Conservation (phyloP, 2,329 filamentous ascomycete species). For the Knufia petricola region DNA sequence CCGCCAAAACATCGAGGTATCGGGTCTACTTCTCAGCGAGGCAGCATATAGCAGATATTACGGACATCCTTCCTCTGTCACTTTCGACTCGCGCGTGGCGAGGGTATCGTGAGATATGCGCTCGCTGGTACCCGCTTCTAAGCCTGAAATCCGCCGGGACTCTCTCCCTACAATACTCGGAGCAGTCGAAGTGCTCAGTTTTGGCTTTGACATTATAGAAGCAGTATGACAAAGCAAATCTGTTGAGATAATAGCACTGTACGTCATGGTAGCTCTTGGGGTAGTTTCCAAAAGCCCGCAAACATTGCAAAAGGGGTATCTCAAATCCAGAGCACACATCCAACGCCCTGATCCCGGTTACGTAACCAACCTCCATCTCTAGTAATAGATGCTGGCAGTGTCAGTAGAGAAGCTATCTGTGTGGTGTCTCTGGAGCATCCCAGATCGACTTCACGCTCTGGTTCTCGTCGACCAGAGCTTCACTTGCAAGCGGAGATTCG, state of each 20-base stretch:
- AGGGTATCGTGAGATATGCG: not conserved
- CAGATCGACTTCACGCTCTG: constrained; percentile 28
- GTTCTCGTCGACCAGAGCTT: constrained; percentile 3
- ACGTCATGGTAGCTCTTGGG: too few species aligned
- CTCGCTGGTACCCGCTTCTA: not conserved
- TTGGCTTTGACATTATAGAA: too few species aligned
- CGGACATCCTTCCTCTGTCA: not conserved
- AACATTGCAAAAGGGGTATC: constrained; percentile 1
- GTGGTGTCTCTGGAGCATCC: constrained; percentile 38
- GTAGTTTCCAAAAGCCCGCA: too few species aligned
- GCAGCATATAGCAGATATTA: not conserved
- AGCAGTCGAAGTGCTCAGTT: not conserved
- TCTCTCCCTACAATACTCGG: not conserved
- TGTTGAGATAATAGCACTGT: too few species aligned
- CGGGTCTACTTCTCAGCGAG: not conserved
- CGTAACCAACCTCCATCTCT: not conserved
- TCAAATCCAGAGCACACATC: constrained; percentile 2
- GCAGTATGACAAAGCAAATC: too few species aligned
- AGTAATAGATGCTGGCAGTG: not conserved
- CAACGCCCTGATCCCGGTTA: not conserved
- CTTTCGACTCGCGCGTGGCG: not conserved
- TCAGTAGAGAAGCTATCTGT: not conserved
- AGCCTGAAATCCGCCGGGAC: not conserved
- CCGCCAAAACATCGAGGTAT: not conserved
- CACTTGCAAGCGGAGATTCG: not conserved